Evolutionary conservation across 768 basidiomycete genomes (phyloP).

Genomic region (Brasilioporus rufonigricans): DNA sequence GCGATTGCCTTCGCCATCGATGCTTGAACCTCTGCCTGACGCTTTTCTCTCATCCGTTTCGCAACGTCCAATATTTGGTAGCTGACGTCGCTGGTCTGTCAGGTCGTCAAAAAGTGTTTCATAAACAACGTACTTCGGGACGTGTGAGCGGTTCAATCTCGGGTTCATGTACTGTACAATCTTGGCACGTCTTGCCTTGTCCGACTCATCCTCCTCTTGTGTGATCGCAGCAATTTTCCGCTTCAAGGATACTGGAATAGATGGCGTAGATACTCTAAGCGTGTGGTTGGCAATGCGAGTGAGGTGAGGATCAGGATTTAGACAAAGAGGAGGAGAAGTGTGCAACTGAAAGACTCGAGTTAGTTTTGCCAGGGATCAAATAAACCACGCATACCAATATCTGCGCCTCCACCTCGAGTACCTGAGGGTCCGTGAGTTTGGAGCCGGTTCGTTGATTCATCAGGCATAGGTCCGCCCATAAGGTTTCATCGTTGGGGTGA

Average conservation of each 20-base stretch:
- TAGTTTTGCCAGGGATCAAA: neutral
- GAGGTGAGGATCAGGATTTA: conserved; percentile 77
- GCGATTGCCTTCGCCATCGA: conserved; percentile 27
- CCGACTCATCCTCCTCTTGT: conserved; percentile 73
- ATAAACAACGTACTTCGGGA: conserved; percentile 45
- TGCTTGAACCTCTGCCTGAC: conserved; percentile 24
- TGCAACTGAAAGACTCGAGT: conserved; percentile 50
- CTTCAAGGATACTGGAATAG: conserved; percentile 71
- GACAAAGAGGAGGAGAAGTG: conserved; percentile 71
- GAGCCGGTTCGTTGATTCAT: conserved; percentile 56
- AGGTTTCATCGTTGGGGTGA: conserved; percentile 71
- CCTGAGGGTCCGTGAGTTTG: conserved; percentile 69
- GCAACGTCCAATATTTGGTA: conserved; percentile 59
- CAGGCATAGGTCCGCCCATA: conserved; percentile 77
- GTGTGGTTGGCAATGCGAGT: conserved; percentile 75
- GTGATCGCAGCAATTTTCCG: conserved; percentile 70
- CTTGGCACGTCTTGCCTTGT: conserved; percentile 69
- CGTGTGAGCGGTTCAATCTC: conserved; percentile 41
- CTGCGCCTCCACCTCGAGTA: conserved; percentile 71
- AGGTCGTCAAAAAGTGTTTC: neutral
- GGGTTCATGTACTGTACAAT: conserved; percentile 81
- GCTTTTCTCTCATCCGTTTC: conserved; percentile 29
- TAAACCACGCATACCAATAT: conserved; percentile 51
- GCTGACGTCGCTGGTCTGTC: conserved; percentile 31
- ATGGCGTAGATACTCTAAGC: conserved; percentile 67